Conservation (phyloP, 2,329 filamentous ascomycete genomes). For the Phialemoniopsis sp. region DNA sequence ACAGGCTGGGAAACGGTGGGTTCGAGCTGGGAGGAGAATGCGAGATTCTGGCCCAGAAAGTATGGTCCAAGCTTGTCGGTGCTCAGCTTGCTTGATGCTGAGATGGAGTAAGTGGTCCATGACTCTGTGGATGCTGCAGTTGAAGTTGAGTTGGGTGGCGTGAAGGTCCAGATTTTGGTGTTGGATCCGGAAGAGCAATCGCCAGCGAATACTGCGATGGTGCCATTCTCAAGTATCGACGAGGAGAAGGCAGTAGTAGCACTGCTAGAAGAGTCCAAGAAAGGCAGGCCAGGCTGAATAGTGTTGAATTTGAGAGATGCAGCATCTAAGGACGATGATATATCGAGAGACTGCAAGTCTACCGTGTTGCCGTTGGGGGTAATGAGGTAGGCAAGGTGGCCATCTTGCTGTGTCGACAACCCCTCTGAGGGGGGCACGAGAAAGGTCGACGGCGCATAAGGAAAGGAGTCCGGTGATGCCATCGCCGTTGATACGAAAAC, state of each 20-base stretch:
- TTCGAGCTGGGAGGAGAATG: slow-evolving; percentile 61
- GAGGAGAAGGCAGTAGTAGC: slow-evolving; percentile 60
- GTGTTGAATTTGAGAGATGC: slow-evolving; percentile 38
- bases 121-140: slow-evolving; percentile 31
- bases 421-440: slow-evolving; percentile 48
- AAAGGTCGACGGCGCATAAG: slow-evolving; percentile 75
- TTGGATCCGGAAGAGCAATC: slow-evolving; percentile 52
- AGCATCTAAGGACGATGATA: slow-evolving; percentile 52
- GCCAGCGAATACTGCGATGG: slow-evolving; percentile 71
- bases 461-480: slow-evolving; percentile 46
- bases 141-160: slow-evolving; percentile 31
- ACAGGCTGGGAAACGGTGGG: slow-evolving; percentile 48
- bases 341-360: slow-evolving; percentile 61
- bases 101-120: slow-evolving; percentile 30
- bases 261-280: slow-evolving; percentile 43
- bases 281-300: slow-evolving; percentile 57
- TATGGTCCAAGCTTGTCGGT: slow-evolving; percentile 30
- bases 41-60: slow-evolving; percentile 53
- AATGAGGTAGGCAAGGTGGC: slow-evolving; percentile 66
- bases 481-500: slow-evolving; percentile 4
- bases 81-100: slow-evolving; percentile 12
- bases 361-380: slow-evolving; percentile 42
- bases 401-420: slow-evolving; percentile 18
- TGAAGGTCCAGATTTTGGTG: slow-evolving; percentile 66
- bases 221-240: slow-evolving; percentile 61